Conservation (phyloP, 163 green algal genomes). For the Prototheca wickerhamii region DNA sequence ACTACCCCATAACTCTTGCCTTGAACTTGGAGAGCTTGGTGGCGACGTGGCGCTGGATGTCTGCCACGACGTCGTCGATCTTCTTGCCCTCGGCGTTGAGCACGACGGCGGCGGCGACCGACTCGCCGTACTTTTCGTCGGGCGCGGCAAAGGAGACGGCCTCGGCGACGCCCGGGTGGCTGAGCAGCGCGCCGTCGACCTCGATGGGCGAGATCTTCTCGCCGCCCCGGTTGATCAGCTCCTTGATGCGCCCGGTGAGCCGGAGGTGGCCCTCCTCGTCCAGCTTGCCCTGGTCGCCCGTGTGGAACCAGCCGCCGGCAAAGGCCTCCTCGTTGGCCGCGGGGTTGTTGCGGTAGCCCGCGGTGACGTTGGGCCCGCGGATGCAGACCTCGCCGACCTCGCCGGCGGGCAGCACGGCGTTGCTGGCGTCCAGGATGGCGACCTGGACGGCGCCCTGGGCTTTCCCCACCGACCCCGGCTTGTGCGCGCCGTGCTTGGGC, state of each 20-base stretch:
- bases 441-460: conserved; percentile 55
- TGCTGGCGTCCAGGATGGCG: conserved; percentile 35
- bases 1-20: background rate
- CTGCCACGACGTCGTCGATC: background rate
- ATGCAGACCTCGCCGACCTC: conserved; percentile 69
- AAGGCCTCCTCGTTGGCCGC: conserved; percentile 69
- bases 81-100: conserved; percentile 33
- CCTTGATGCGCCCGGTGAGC: conserved; percentile 75
- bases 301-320: conserved; percentile 78
- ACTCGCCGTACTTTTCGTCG: conserved; percentile 75
- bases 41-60: conserved; percentile 2
- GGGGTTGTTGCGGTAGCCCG: conserved; percentile 68
- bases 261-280: conserved; percentile 65
- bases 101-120: conserved; percentile 68
- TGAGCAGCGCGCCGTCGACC: conserved; percentile 63
- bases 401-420: conserved; percentile 14
- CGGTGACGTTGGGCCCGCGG: conserved; percentile 64
- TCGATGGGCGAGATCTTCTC: conserved; percentile 83
- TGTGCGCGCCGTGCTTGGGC: conserved; percentile 54
- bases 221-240: conserved; percentile 84
- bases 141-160: conserved; percentile 70
- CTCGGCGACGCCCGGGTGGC: conserved; percentile 59
- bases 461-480: conserved; percentile 63
- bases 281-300: conserved; percentile 67
- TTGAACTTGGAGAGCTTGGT: background rate